Evolutionary conservation across 306 rosid genomes (phyloP), one percentile per base, ranked within the genome.

Genomic region (Rosa rugosa): DNA sequence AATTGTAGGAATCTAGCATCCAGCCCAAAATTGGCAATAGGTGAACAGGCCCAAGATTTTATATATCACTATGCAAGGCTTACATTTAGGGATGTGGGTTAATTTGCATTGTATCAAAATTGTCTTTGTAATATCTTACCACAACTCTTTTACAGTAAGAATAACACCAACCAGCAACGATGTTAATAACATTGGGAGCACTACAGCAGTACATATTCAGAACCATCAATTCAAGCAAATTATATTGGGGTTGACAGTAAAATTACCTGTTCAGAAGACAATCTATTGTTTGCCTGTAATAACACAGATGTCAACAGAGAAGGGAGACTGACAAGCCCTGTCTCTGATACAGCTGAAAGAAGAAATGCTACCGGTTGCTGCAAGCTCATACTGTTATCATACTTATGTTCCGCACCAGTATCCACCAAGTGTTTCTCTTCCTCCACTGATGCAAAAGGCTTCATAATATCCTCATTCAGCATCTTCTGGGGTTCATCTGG

Each of bases 281-380:
- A 85, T 84, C 97, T 91, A 80, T 90, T 95, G 86, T 91, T 95
- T 69, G 99, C 98, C 88, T 92, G 99, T 76, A 95, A 91, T 74
- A 95, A 84, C 54, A 92, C 98, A 84, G 98, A 97, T 56, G 97
- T 92, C 86, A 95, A 84, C 76, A 95, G 87, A 85, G 99, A 91
- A 81, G 92, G 95, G 79, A 95, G 97, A 86, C 99, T 91, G 83
- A 95, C 97, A 69, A 95, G 87, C 74, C 98, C 99, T 31, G 99
- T 95, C 83, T 95, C 99, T 23, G 94, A 91, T 79, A 92, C 82
- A 40, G 94, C 87, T 31, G 96, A 92, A 76, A 95, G 95, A 80
- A 95, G 94, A 87, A 87, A 88, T 16, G 71, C 88, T 34, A 89
- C 80, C 14, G 98, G 91, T 75, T 90, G 98, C 79, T 89, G 92